Conservation (phyloP, 2,329 filamentous ascomycete species). For the Aspergillus thermomutatus region DNA sequence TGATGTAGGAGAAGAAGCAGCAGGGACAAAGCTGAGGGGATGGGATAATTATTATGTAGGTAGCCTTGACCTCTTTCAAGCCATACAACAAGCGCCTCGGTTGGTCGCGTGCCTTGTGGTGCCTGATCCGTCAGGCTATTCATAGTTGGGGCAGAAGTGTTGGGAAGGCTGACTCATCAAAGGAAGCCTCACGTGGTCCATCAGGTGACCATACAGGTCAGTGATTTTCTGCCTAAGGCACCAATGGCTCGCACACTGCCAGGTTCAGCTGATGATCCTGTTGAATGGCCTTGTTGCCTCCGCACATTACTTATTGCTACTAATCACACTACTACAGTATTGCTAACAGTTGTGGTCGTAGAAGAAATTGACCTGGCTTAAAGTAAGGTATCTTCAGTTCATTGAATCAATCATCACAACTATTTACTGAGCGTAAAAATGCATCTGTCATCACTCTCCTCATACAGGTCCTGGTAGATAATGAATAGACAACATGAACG, state of each 20-base stretch:
- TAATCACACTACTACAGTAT: too few species aligned
- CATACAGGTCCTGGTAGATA: constrained; percentile 11
- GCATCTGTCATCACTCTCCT: not conserved
- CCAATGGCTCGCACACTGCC: not conserved
- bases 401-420: not conserved
- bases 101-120: constrained; percentile 12
- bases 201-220: constrained; percentile 1
- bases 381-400: not conserved
- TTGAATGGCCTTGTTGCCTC: too few species aligned
- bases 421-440: not conserved
- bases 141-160: constrained; percentile 8
- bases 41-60: not conserved
- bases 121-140: constrained; percentile 15
- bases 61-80: not conserved
- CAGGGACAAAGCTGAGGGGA: constrained; percentile 6
- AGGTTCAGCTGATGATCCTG: not conserved
- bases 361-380: not conserved
- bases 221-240: not conserved
- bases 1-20: constrained; percentile 10
- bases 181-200: not conserved
- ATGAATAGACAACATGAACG: constrained; percentile 9
- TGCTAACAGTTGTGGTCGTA: not conserved
- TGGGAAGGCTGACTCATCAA: constrained; percentile 11
- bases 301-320: too few species aligned
- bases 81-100: constrained; percentile 6